phyloP scores from a whole-genome alignment of 2,329 filamentous ascomycete genomes.

The Mycocentrospora acerina region DNA sequence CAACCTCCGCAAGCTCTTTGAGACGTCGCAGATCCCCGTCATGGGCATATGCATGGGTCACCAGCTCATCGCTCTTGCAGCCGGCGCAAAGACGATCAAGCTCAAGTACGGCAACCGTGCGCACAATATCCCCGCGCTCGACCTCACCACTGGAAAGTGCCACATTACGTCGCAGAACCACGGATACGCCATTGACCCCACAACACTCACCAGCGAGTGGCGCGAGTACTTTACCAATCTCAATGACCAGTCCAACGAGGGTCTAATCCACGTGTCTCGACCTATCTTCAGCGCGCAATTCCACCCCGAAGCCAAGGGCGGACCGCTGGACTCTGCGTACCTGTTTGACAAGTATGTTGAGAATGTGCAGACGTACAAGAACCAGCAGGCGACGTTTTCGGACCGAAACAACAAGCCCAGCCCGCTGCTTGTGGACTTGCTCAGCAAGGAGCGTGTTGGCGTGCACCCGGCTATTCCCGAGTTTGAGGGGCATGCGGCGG shows the following conservation, averaged over 20 bases:
- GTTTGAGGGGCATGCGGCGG: slow-evolving; percentile 32
- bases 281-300: slow-evolving; percentile 99
- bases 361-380: slow-evolving; percentile 87
- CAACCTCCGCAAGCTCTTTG: slow-evolving; percentile 88
- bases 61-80: slow-evolving; percentile 87
- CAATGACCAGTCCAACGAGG: slow-evolving; percentile 97
- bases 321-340: slow-evolving; percentile 92
- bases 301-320: slow-evolving; percentile 97
- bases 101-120: slow-evolving; percentile 99
- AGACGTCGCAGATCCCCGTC: slow-evolving; percentile 84
- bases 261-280: slow-evolving; percentile 91
- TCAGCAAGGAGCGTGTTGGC: slow-evolving; percentile 92
- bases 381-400: slow-evolving; percentile 69
- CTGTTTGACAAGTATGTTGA: slow-evolving; percentile 96
- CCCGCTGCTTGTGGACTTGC: slow-evolving; percentile 83
- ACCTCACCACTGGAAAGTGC: slow-evolving; percentile 93
- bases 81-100: slow-evolving; percentile 89
- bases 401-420: slow-evolving; percentile 84
- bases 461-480: slow-evolving; percentile 56
- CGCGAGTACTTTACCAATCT: slow-evolving; percentile 99
- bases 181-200: slow-evolving; percentile 89
- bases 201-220: slow-evolving; percentile 81
- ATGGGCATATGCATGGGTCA: slow-evolving; percentile 99
- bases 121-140: slow-evolving; percentile 95
- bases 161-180: slow-evolving; percentile 99